phyloP scores from a whole-genome alignment of 2,329 filamentous ascomycete genomes.

The Raffaelea ambrosiae region DNA sequence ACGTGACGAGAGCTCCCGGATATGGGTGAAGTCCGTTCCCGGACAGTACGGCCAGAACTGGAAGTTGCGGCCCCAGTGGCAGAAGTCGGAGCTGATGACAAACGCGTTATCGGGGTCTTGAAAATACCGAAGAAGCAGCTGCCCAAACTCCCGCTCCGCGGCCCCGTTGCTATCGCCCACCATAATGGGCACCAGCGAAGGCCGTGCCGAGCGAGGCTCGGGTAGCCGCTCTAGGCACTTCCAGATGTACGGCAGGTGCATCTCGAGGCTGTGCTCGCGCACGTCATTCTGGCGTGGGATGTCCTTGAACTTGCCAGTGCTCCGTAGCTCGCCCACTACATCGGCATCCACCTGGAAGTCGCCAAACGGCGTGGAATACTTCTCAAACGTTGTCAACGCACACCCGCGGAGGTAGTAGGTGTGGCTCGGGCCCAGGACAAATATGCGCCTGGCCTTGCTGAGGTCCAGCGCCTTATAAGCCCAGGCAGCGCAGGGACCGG shows the following conservation, averaged over 20 bases:
- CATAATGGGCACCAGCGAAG: constrained; percentile 75
- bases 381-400: constrained; percentile 63
- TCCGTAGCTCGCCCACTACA: constrained; percentile 40
- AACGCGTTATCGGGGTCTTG: constrained; percentile 69
- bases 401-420: constrained; percentile 71
- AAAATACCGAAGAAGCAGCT: constrained; percentile 69
- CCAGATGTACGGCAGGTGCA: constrained; percentile 92
- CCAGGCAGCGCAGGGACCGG: constrained; percentile 85
- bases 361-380: constrained; percentile 69
- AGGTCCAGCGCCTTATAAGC: constrained; percentile 88
- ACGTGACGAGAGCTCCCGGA: constrained; percentile 25
- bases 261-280: constrained; percentile 87
- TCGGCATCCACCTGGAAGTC: constrained; percentile 55
- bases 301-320: constrained; percentile 47
- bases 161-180: constrained; percentile 62
- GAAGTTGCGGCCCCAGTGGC: constrained; percentile 87
- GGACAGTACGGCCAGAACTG: constrained; percentile 72
- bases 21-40: constrained; percentile 29
- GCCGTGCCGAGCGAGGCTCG: constrained; percentile 39
- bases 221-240: constrained; percentile 55
- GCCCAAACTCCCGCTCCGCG: constrained; percentile 61
- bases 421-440: constrained; percentile 88
- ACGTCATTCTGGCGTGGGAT: constrained; percentile 64
- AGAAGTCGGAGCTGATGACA: constrained; percentile 91
- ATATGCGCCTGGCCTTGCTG: constrained; percentile 73